Conservation (phyloP, 257 asterid genomes). For the Haberlea rhodopensis region DNA sequence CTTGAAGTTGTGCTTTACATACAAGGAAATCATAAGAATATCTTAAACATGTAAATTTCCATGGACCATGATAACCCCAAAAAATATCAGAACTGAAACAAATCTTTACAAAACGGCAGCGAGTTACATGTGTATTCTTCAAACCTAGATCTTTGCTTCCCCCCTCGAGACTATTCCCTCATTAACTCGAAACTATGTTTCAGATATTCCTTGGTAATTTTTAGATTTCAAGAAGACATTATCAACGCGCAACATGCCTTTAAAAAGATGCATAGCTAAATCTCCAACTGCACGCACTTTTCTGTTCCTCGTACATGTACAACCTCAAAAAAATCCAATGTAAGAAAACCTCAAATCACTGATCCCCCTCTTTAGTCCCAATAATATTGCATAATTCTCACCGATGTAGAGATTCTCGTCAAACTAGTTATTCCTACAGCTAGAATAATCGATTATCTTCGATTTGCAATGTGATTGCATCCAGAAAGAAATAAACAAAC, state of each 20-base stretch:
- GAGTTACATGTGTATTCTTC: not conserved
- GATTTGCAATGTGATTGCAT: too few species aligned
- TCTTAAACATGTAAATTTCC: not conserved
- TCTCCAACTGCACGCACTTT: not conserved
- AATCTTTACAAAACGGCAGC: constrained; percentile 5
- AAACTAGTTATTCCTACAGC: too few species aligned
- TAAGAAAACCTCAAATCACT: constrained; percentile 1
- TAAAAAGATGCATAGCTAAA: not conserved
- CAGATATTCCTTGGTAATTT: not conserved
- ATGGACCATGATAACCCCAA: not conserved
- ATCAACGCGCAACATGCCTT: not conserved
- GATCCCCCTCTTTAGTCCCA: constrained; percentile 9
- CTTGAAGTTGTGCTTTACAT: not conserved
- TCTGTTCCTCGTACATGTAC: constrained; percentile 6
- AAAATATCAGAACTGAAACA: not conserved
- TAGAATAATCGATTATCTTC: too few species aligned
- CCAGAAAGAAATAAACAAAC: not conserved
- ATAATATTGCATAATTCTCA: not conserved
- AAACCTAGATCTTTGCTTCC: not conserved
- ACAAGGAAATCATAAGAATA: not conserved
- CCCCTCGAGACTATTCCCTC: not conserved
- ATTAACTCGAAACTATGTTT: not conserved
- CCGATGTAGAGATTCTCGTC: too few species aligned
- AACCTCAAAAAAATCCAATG: not conserved
- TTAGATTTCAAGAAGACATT: not conserved